Percentiles rank a stretch among this genome's conserved stretches.
phyloP scores from a whole-genome alignment of 139 green algal species.

The Chlamydomonas incerta region DNA sequence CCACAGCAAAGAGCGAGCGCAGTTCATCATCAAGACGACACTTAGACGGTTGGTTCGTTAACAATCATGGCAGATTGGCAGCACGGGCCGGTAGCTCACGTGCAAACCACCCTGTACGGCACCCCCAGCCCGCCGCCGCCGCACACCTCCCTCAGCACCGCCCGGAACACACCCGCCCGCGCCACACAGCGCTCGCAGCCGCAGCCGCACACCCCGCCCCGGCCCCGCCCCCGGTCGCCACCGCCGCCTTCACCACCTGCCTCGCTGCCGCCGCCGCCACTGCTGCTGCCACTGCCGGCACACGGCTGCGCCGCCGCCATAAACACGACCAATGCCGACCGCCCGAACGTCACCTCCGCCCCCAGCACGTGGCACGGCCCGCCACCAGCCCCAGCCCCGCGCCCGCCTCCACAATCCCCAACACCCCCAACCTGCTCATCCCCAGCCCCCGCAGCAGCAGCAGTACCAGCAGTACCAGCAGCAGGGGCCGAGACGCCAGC shows the following conservation, averaged over 20 bases:
- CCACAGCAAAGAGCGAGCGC: too few relatives aligned
- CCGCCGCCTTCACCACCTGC: neutral
- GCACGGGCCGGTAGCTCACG: too few relatives aligned
- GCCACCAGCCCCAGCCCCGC: neutral
- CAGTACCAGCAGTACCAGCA: neutral
- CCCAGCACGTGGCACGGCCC: neutral
- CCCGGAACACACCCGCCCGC: neutral
- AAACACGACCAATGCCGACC: conserved; percentile 22
- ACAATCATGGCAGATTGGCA: too few relatives aligned
- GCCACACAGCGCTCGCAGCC: neutral
- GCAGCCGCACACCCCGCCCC: neutral
- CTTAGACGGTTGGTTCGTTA: too few relatives aligned
- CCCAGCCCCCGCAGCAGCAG: neutral
- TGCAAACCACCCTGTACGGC: conserved; percentile 16
- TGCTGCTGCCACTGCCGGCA: neutral
- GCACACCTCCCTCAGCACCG: neutral
- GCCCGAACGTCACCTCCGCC: conserved; percentile 22
- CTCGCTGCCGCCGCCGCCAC: too few relatives aligned
- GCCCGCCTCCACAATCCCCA: neutral
- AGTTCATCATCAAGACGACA: too few relatives aligned
- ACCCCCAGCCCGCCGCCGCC: neutral
- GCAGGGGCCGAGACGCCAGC: too few relatives aligned
- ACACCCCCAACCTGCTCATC: neutral
- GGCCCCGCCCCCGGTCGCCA: too few relatives aligned
- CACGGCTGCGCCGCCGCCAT: neutral